phyloP scores from a whole-genome alignment of 2,329 filamentous ascomycete species.

The Colletotrichum cordylinicola region DNA sequence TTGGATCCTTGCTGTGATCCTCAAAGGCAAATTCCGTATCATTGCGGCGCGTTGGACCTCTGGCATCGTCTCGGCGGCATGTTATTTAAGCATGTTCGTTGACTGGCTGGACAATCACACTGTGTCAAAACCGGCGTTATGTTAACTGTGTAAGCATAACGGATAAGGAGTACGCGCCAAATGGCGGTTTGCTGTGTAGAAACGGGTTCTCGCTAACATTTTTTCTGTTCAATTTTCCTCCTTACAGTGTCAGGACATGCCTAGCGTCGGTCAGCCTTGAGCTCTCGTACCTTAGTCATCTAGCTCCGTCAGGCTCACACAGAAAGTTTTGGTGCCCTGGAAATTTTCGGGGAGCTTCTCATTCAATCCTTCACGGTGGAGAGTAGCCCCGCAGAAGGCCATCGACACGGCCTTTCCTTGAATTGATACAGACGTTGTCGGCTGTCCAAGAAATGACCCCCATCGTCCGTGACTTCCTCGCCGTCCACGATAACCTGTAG shows the following conservation, averaged over 20 bases:
- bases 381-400: neutral
- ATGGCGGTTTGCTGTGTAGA: neutral
- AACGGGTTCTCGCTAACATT: neutral
- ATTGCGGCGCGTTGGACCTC: neutral
- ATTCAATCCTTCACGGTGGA: neutral
- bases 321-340: neutral
- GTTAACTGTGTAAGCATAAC: conserved; percentile 2
- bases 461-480: no score
- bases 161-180: neutral
- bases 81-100: neutral
- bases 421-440: neutral
- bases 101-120: neutral
- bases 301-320: neutral
- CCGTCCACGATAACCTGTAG: neutral
- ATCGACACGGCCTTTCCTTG: neutral
- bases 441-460: neutral
- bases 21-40: neutral
- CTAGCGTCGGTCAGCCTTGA: neutral
- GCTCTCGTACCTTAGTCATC: neutral
- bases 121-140: neutral
- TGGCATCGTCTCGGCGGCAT: neutral
- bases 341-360: neutral
- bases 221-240: neutral
- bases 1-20: neutral
- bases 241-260: neutral